Evolutionary conservation across 108 stramenopile genomes (phyloP), one percentile per base, ranked within the genome.

Genomic region (Skeletonema tropicum): DNA sequence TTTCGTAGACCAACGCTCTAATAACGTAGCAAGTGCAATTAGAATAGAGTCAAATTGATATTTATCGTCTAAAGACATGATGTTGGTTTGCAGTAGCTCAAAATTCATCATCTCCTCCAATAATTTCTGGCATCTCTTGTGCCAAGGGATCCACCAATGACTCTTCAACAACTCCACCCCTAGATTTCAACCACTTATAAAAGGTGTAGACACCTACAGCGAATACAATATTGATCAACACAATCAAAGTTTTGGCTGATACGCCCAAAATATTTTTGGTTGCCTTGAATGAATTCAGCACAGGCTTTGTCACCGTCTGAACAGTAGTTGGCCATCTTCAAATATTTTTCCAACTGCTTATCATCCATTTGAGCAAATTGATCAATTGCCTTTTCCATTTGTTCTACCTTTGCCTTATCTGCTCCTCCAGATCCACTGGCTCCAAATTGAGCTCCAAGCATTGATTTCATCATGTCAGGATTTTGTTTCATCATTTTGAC

Each of bases 401-500:
- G 82, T 55, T 90, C 87, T 35, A 82, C 29, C 57, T 71, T 73
- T 33, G 70, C 75, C 52, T 80, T 79, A 14, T 75, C 35, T 77
- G 57, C 29, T 48, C 8, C 32, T 63, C 21, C 66, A 74, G 79
- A 55, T 62, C 58, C 21, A 36, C 21, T n/a, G n/a, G n/a, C 55
- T 5, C 42, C 21, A 23, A 55, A 23, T 23, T 55, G 52, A 55
- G 52, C 52, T 55, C 23, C 52, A 25, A 87, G 32, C 70, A 91
- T 85, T 42, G 76, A 67, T 61, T 91, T 88, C 33, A 92, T 32
- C 84, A 90, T 73, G 19, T 88, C 86, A 7, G 94, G 94, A 68
- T 92, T 94, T 66, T 86, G 77, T 68, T 90, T 91, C 79, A 94
- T 59, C 26, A 78, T 75, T 61, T 82, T 80, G 7, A 94, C 45